Evolutionary conservation across 2,329 filamentous ascomycete species (phyloP), one percentile per base, ranked within the genome.

Genomic region (Hypocreales sp.): DNA sequence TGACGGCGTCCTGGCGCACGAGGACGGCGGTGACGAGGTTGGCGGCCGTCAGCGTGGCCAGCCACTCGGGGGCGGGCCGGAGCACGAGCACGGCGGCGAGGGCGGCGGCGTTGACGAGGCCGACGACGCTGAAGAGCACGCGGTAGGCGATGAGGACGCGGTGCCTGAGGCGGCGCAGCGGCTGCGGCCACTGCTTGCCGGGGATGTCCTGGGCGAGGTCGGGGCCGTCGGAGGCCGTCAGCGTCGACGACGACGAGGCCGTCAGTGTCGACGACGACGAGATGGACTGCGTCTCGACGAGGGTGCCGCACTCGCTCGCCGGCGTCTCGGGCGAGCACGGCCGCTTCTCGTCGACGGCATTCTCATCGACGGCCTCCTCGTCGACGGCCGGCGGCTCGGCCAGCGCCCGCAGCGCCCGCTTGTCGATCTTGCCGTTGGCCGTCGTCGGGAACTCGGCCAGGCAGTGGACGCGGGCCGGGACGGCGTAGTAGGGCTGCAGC

Each of bases 341-440:
- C 6, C 22, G 22, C 23, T 25, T 25, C 12, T 33, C 20, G 22
- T 27, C 27, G 11, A 16, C 9, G 20, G 23, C 29, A 26, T 32
- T 24, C 25, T 31, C 31, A 31, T 32, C 8, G 22, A 15, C 22
- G 9, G 9, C 13, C 22, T 23, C 22, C n/a, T n/a, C n/a, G n/a
- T 7, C 18, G 7, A 7, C 18, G 18, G 18, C 7, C 10, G 18
- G 18, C 18, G 10, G 7, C 14, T 10, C 26, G 15, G 48, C 53
- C 16, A 58, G 36, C 8, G 41, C 39, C 7, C 42, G 46, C 4
- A 72, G 55, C 5, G 47, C 44, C 14, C 46, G 48, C 49, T 67
- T 69, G 44, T 72, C 60, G 23, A 67, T 56, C 44, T 72, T 72
- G 24, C 67, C 67, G 32, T 72, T 70, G 3, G 53, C 36, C 0